Evolutionary conservation across 768 basidiomycete genomes (phyloP).

Genomic region (Mycena rebaudengoi): DNA sequence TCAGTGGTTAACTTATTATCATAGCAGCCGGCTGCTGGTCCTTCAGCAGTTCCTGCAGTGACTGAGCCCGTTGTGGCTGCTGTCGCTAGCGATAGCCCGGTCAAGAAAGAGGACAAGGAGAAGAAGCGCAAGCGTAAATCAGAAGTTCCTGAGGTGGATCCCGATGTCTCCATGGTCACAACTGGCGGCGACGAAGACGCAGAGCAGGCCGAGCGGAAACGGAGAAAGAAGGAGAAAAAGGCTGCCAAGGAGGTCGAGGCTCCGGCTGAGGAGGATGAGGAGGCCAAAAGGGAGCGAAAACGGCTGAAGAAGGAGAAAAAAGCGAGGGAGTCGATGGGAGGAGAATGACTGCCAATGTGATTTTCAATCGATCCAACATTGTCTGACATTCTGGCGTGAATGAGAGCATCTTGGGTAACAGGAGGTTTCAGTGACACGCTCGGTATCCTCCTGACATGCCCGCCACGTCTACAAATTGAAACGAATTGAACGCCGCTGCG

Average conservation of each 20-base stretch:
- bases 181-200: conserved; percentile 50
- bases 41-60: conserved; percentile 38
- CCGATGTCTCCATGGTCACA: conserved; percentile 50
- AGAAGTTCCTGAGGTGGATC: conserved; percentile 57
- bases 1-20: conserved; percentile 15
- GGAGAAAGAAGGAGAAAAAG: conserved; percentile 72
- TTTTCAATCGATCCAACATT: too few species aligned
- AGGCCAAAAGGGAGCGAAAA: conserved; percentile 68
- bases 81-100: conserved; percentile 35
- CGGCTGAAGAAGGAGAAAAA: conserved; percentile 77
- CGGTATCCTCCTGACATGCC: too few species aligned
- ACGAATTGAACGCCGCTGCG: too few species aligned
- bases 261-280: conserved; percentile 60
- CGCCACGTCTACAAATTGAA: too few species aligned
- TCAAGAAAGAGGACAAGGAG: conserved; percentile 67
- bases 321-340: conserved; percentile 52
- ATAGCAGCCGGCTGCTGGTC: conserved; percentile 51
- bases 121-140: conserved; percentile 90
- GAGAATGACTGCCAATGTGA: conserved; percentile 34
- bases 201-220: conserved; percentile 66
- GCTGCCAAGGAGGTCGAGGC: conserved; percentile 55
- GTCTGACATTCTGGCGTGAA: too few species aligned
- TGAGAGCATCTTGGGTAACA: too few species aligned
- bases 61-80: conserved; percentile 30
- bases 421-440: too few species aligned